Base-by-base conservation (phyloP, 768 basidiomycete species). In the Leccinellum albellum region DNA sequence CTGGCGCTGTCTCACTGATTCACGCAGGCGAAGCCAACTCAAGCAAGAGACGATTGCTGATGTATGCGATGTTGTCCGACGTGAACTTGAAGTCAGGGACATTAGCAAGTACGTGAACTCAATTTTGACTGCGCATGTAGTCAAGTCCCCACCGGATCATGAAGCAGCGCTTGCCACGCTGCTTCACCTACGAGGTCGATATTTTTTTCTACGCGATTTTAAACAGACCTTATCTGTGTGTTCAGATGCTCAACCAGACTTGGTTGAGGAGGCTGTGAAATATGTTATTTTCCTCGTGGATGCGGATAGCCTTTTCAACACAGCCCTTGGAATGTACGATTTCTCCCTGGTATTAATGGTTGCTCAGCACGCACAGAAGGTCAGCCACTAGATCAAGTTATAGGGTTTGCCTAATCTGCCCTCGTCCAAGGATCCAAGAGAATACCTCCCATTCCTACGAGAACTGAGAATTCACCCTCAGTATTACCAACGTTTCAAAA, bases 251-350 rank as follows among this genome's bases (percentile, higher is more conserved):
- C 80, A 91, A 60, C 84, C 89, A 0, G 79, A 84, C 26, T 72
- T 94, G 3, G 91, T 97, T 14, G 95, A 99, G 67, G 95, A 98
- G 57, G 97, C 97, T 6, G 90, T 98, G 65, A 98, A 95, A 69
- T 99, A 98, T 67, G 88, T 98, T 70, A 98, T 98, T 70, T 99
- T 98, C 79, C 82, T 99, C 31, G 92, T 94, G 20, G 93, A 98
- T 63, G 94, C 94, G 0, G 85, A 98, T 64, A 79, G 80, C 46
- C 80, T 99, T 4, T 98, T 96, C 74, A 87, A 98, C 70, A 89
- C 91, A 12, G 97, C 97, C 1, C 81, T 99, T 31, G 97, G 97
- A 20, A 98, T 98, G 94, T 99, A 99, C 67, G 94, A 99, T 73
- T 98, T 98, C 75, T 87, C 91, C 28, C 77, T 99, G 17, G 96